Base-by-base conservation (phyloP, 1,139 yeast species). In the Candida gigantensis region DNA sequence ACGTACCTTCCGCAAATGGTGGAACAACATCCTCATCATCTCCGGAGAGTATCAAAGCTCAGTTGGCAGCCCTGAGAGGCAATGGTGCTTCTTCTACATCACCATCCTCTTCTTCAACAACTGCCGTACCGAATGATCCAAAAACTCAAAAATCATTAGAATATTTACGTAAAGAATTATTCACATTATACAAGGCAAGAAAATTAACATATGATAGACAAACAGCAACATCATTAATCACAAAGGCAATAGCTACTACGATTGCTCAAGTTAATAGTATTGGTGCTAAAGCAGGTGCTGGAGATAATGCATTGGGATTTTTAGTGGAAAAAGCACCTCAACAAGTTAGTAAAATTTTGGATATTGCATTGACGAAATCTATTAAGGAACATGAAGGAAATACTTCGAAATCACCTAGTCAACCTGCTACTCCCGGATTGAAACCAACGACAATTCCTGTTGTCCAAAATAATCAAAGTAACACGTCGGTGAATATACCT, bases 241-340 rank as follows among this genome's bases (percentile, higher is more conserved):
- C 96, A n/a, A 89, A 85, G 51, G 96, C 96, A 0, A 71, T 89
- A 49, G 96, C 96, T 3, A 85, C 90, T 63, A 90, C 96, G 0
- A 88, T 89, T 44, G 90, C 95, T 2, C 96, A 84, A 57, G 90
- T 84, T 4, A 83, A 85, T 43, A 86, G 84, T 45, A 90, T 90
- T 14, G 96, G 96, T 0, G 84, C 86, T 47, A 83, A 81, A 50
- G 87, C 87, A 23, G 94, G 95, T 12, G 82, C 85, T 43, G 81
- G 82, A 2, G 87, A 88, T 18, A 86, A 86, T 49, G 95, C 90
- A 8, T 70, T 84, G 46, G 79, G 85, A 19, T 83, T 86, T 37
- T 72, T 86, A 53, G 89, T 85, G 51, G 95, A 88, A 43, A 84
- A 84, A 51, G 90, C 92, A 40, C 96, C 96, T 2, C 86, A 83